Base-by-base conservation (phyloP, 148 eudicot species). In the Rhododendron williamsianum region DNA sequence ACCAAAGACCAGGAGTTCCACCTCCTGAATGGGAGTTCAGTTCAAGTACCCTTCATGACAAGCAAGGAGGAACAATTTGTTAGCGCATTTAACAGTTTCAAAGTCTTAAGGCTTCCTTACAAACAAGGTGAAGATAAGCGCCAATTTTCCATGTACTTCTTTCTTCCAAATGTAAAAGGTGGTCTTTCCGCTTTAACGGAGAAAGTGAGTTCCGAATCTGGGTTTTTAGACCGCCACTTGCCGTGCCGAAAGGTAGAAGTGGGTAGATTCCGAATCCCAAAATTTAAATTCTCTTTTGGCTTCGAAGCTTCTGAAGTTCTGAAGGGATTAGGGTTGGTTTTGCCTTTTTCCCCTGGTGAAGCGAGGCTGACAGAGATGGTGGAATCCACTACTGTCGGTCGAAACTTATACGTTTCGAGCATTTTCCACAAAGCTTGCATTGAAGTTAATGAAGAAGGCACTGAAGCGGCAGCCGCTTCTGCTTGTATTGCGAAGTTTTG, bases 391-490 rank as follows among this genome's bases (percentile, higher is more conserved):
- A 0, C 12, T 23, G 27, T n/a, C 1, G 12, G 71, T 63, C 12
- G 3, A 69, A 87, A 90, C 30, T 90, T 94, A 0, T 87, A 78
- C 72, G 94, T 96, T 49, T 96, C 99, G 1, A 91, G 87, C 83
- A 89, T 96, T 65, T 88, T 88, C 60, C 99, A 96, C 33, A 96
- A 92, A 85, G 89, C 97, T 3, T 95, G 91, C 80, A 92, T 96
- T 33, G 98, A 96, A 87, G 95, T 95, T 5, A 95, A 96, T 48
- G 99, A 96, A 86, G 97, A 94, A 91, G 99, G 99, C 25, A 96
- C 98, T 2, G 94, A 95, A 88, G 99, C 98, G 25, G 97, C 98
- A 27, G 96, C 96, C 79, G 95, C 93, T 45, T 58, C 98, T 27
- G 94, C 93, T 71, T 94, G 65, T 81, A 87, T 84, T 18, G 21